Evolutionary conservation across 1,284 basidiomycete species (phyloP).

Genomic region (Sanghuangporus weigelae): DNA sequence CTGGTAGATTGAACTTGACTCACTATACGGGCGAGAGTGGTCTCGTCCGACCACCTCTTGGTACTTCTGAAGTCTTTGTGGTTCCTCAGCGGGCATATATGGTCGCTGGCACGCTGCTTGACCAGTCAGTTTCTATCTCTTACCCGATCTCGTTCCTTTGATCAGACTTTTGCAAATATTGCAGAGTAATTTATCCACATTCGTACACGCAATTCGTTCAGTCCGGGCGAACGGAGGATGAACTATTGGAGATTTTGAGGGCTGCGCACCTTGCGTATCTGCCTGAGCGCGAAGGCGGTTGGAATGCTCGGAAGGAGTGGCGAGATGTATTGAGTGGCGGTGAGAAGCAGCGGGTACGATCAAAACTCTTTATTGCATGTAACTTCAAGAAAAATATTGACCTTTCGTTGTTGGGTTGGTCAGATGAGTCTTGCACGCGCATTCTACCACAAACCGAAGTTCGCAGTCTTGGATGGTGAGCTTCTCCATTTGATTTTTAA

Average conservation of each 20-base stretch:
- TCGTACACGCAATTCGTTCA: slow-evolving; percentile 74
- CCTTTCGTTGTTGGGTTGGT: slow-evolving; percentile 9
- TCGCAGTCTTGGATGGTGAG: slow-evolving; percentile 70
- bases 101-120: slow-evolving; percentile 79
- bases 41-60: slow-evolving; percentile 39
- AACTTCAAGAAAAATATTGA: neutral
- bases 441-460: slow-evolving; percentile 80
- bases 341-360: slow-evolving; percentile 81
- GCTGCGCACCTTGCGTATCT: slow-evolving; percentile 84
- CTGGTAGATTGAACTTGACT: slow-evolving; percentile 30
- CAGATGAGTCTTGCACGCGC: slow-evolving; percentile 84
- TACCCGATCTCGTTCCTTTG: neutral
- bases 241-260: slow-evolving; percentile 70
- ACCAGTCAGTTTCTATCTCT: slow-evolving; percentile 54
- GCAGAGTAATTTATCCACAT: slow-evolving; percentile 74
- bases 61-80: slow-evolving; percentile 67
- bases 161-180: neutral
- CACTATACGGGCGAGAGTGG: slow-evolving; percentile 31
- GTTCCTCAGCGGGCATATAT: slow-evolving; percentile 93
- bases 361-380: neutral
- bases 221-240: slow-evolving; percentile 57
- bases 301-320: slow-evolving; percentile 92
- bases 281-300: slow-evolving; percentile 85
- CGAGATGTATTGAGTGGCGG: slow-evolving; percentile 91
- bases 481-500: slow-evolving; percentile 18